Conservation (phyloP, 2,329 filamentous ascomycete species). For the Fonsecaea pedrosoi region DNA sequence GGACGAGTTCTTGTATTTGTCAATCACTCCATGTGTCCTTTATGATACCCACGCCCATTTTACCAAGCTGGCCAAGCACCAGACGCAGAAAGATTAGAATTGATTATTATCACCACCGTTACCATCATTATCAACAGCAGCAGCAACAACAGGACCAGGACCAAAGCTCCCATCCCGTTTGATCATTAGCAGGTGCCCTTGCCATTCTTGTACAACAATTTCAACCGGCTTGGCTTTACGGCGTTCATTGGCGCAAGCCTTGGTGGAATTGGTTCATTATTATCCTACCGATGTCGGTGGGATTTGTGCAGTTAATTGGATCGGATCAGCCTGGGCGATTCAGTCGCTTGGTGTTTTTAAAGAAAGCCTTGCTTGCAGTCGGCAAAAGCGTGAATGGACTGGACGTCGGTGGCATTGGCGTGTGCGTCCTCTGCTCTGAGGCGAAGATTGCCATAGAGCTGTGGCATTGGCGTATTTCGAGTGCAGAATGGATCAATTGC, state of each 20-base stretch:
- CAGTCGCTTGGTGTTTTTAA: not conserved
- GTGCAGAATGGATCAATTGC: constrained; percentile 5
- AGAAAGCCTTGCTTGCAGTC: not conserved
- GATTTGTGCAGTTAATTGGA: constrained; percentile 2
- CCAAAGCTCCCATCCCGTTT: not conserved
- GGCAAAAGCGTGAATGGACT: not conserved
- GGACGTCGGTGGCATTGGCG: not conserved
- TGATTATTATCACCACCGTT: not conserved
- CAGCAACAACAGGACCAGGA: not conserved
- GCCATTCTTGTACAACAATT: constrained; percentile 21
- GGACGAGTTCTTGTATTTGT: constrained; percentile 16
- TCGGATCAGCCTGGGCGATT: not conserved
- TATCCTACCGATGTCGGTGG: not conserved
- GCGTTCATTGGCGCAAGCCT: constrained; percentile 8
- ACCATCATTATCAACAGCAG: constrained; percentile 4
- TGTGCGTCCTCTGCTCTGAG: not conserved
- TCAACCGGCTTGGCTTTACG: constrained; percentile 9
- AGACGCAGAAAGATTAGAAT: constrained; percentile 14
- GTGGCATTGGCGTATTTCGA: not conserved
- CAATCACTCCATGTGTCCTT: constrained; percentile 16
- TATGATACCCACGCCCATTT: constrained; percentile 30
- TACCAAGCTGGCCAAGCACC: constrained; percentile 9
- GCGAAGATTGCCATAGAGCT: not conserved
- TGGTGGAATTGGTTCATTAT: not conserved
- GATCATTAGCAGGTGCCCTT: constrained; percentile 6